Evolutionary conservation across 208 protist species (phyloP).

Genomic region (Balamuthia mandrillaris): DNA sequence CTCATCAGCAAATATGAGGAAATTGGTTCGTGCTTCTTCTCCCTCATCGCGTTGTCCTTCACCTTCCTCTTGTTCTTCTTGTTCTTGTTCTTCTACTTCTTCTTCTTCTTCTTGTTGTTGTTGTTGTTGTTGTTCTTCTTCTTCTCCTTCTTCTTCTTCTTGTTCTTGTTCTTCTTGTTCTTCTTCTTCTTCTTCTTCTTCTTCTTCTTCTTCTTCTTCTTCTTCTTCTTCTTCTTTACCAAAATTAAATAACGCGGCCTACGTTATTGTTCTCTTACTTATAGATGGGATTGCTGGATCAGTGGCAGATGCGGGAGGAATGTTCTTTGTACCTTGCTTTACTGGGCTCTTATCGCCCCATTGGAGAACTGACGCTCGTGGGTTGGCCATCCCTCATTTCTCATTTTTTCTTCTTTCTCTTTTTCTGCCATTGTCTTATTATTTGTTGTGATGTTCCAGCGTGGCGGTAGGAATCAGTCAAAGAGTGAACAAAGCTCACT

Average conservation of each 20-base stretch:
- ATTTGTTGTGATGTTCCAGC: neutral
- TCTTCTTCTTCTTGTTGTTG: no score
- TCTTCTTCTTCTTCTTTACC: neutral
- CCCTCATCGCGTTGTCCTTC: neutral
- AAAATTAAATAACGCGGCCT: neutral
- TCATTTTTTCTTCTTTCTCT: neutral
- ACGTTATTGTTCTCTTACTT: neutral
- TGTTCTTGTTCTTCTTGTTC: neutral
- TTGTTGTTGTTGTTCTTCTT: neutral
- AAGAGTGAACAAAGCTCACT: constrained; percentile 50
- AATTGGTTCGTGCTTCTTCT: neutral
- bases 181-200: neutral
- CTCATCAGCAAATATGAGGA: constrained; percentile 77
- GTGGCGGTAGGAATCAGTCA: constrained; percentile 38
- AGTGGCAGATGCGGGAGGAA: constrained; percentile 56
- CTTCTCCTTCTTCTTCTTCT: neutral
- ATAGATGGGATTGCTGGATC: constrained; percentile 38
- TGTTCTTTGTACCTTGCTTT: constrained; percentile 97
- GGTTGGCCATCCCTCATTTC: constrained; percentile 53
- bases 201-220: neutral
- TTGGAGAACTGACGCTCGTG: constrained; percentile 91
- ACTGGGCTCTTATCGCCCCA: constrained; percentile 93
- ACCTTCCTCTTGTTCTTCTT: neutral
- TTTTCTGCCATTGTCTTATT: constrained; percentile 21
- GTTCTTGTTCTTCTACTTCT: no score